phyloP scores from a whole-genome alignment of 306 rosid species.

The Medicago arabica region DNA sequence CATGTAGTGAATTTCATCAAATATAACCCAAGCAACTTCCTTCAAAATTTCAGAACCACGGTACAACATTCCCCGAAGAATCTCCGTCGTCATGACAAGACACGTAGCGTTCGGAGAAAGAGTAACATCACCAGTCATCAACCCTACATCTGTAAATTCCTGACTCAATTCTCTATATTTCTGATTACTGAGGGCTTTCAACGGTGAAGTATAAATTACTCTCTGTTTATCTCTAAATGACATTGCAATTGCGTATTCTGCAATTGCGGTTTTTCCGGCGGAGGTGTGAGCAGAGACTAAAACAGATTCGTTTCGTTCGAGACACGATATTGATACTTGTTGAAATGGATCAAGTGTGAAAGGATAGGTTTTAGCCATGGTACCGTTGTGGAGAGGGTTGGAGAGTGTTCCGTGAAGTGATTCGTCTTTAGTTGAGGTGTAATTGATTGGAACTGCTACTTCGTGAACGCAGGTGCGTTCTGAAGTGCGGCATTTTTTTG shows the following conservation, averaged over 20 bases:
- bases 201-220: slow-evolving; percentile 88
- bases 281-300: slow-evolving; percentile 97
- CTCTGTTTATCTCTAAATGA: slow-evolving; percentile 87
- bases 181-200: slow-evolving; percentile 93
- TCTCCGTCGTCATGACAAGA: slow-evolving; percentile 92
- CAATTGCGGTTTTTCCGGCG: slow-evolving; percentile 96
- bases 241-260: slow-evolving; percentile 97
- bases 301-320: slow-evolving; percentile 88
- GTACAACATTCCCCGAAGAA: slow-evolving; percentile 92
- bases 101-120: slow-evolving; percentile 87
- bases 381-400: slow-evolving; percentile 65
- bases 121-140: slow-evolving; percentile 98
- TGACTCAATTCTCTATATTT: slow-evolving; percentile 85
- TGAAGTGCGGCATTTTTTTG: slow-evolving; percentile 50
- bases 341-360: slow-evolving; percentile 94
- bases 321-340: slow-evolving; percentile 80
- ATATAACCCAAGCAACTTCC: slow-evolving; percentile 97
- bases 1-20: slow-evolving; percentile 97
- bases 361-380: slow-evolving; percentile 67
- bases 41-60: slow-evolving; percentile 90
- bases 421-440: slow-evolving; percentile 62
- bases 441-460: slow-evolving; percentile 84
- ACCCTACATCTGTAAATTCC: slow-evolving; percentile 85
- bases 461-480: slow-evolving; percentile 88
- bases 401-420: slow-evolving; percentile 75